A percentile compares a stretch with the other conserved stretches of the same genome.
Conservation (phyloP, 768 basidiomycete genomes). For the Phylloporus scabripes region DNA sequence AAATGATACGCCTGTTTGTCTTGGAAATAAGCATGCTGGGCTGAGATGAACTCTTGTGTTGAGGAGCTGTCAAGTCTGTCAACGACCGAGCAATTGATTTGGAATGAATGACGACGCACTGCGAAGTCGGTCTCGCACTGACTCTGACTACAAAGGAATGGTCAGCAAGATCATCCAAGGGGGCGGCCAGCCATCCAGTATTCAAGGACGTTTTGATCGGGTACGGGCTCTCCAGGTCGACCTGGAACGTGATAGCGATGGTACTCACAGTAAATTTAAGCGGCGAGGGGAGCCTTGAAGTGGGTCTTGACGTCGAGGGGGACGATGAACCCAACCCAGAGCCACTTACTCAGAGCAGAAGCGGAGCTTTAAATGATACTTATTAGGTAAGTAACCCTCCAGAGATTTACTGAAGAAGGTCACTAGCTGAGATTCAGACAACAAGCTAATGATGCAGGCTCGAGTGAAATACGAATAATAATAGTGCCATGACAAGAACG, state of each 20-base stretch:
- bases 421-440: not conserved
- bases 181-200: conserved; percentile 31
- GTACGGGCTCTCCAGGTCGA: conserved; percentile 4
- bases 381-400: conserved; percentile 12
- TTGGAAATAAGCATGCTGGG: conserved; percentile 95
- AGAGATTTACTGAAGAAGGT: not conserved
- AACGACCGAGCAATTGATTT: not conserved
- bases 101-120: conserved; percentile 26
- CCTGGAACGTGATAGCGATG: not conserved
- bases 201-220: conserved; percentile 1
- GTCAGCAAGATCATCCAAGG: conserved; percentile 30
- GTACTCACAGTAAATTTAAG: conserved; percentile 21
- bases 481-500: not conserved
- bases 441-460: not conserved
- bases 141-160: conserved; percentile 24
- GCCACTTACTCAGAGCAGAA: not conserved
- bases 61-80: conserved; percentile 26
- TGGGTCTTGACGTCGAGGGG: conserved; percentile 36
- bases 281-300: conserved; percentile 24
- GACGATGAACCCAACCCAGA: conserved; percentile 23
- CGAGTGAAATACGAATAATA: not conserved
- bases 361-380: conserved; percentile 21
- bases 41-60: conserved; percentile 21
- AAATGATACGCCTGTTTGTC: conserved; percentile 90
- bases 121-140: conserved; percentile 33